Evolutionary conservation across 1,139 yeast species (phyloP).

Genomic region (Meyerozyma guilliermondii): DNA sequence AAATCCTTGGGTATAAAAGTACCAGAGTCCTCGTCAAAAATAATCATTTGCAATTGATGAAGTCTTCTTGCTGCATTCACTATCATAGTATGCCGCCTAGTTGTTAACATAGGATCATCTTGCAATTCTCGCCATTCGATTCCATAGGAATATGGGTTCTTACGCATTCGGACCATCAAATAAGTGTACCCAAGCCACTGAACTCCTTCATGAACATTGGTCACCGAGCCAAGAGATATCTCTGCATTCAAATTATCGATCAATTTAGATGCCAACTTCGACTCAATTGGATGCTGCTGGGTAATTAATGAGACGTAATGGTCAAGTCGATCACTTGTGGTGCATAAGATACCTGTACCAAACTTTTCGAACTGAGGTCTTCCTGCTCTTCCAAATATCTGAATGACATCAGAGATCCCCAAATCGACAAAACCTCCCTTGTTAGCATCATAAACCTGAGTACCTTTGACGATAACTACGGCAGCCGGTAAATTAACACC

Average conservation of each 20-base stretch:
- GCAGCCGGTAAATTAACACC: slow-evolving; percentile 99
- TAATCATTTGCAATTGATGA: slow-evolving; percentile 86
- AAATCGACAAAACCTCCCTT: slow-evolving; percentile 92
- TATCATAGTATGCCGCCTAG: slow-evolving; percentile 70
- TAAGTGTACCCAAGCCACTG: slow-evolving; percentile 97
- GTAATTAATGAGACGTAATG: slow-evolving; percentile 83
- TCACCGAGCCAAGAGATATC: slow-evolving; percentile 90
- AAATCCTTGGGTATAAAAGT: slow-evolving; percentile 80
- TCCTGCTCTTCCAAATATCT: slow-evolving; percentile 99
- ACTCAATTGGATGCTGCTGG: slow-evolving; percentile 96
- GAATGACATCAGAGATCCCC: slow-evolving; percentile 95
- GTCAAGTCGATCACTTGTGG: slow-evolving; percentile 75
- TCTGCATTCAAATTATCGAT: slow-evolving; percentile 96
- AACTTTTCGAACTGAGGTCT: slow-evolving; percentile 92
- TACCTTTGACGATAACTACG: slow-evolving; percentile 92
- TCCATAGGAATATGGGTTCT: slow-evolving; percentile 93
- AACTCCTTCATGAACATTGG: slow-evolving; percentile 90
- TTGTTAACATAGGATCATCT: slow-evolving; percentile 77
- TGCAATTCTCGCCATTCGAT: slow-evolving; percentile 80
- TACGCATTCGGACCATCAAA: slow-evolving; percentile 88
- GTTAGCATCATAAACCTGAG: slow-evolving; percentile 91
- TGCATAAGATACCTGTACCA: slow-evolving; percentile 90
- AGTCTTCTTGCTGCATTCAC: slow-evolving; percentile 75
- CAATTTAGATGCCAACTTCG: slow-evolving; percentile 67
- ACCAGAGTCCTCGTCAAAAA: slow-evolving; percentile 81